These are phyloP conservation scores for Russula virescens DNA, from an alignment of 768 basidiomycete genomes.

Conservation along the genomic window DNA sequence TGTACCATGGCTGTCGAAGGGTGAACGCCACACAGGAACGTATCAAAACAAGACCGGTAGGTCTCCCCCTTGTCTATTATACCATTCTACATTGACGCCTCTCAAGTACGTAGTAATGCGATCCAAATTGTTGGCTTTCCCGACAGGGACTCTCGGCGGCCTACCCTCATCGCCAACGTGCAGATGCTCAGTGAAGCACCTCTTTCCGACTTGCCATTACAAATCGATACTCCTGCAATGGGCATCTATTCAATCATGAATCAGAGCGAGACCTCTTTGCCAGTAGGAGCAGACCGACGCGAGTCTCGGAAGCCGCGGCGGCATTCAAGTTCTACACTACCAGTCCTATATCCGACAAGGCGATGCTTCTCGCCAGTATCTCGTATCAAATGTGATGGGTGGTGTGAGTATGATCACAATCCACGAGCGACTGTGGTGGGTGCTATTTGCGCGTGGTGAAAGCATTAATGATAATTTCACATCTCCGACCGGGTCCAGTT, in stretches of 20 bases:
- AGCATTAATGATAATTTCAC: not conserved
- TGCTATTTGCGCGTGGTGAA: not conserved
- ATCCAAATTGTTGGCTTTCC: not conserved
- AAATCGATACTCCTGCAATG: not conserved
- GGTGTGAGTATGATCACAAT: conserved; percentile 8
- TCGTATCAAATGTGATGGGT: conserved; percentile 23
- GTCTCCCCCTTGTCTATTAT: not conserved
- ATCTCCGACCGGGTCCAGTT: not conserved
- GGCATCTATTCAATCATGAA: not conserved
- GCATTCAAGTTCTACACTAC: not conserved
- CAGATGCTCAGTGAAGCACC: no score
- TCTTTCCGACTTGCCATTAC: not conserved
- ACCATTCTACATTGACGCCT: not conserved
- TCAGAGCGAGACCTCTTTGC: not conserved
- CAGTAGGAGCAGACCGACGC: not conserved
- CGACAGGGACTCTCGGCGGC: not conserved
- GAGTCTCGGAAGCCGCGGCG: not conserved
- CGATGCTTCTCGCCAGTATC: conserved; percentile 20
- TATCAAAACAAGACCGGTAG: conserved; percentile 19
- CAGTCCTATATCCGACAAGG: conserved; percentile 2
- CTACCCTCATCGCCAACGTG: not conserved
- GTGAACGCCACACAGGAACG: conserved; percentile 22
- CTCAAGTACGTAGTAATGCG: conserved; percentile 10
- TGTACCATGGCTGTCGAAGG: conserved; percentile 27
- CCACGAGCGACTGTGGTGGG: conserved; percentile 9